A percentile compares a stretch with the other conserved stretches of the same genome.
phyloP scores from a whole-genome alignment of 75 land plant species.

The Pinus tabuliformis region DNA sequence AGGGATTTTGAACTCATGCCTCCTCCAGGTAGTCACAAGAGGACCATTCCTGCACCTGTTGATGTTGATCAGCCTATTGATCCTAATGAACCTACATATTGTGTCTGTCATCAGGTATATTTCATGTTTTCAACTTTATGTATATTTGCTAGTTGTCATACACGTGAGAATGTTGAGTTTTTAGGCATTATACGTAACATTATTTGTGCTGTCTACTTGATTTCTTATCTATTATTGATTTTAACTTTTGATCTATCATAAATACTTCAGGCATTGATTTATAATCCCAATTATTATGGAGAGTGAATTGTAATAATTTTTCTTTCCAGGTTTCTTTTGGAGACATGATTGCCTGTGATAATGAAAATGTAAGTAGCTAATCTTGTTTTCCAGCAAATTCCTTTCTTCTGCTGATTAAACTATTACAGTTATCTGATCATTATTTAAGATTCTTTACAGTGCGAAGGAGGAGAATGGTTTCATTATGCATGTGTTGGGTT shows the following conservation, averaged over 20 bases:
- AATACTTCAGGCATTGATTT: not conserved
- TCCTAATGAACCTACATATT: slow-evolving; percentile 98
- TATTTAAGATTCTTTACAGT: slow-evolving; percentile 41
- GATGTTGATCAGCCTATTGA: slow-evolving; percentile 96
- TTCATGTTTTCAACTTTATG: not conserved
- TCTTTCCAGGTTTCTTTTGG: slow-evolving; percentile 90
- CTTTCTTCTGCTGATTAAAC: not conserved
- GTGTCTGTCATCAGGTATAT: slow-evolving; percentile 90
- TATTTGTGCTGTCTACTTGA: not conserved
- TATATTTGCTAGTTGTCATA: not conserved
- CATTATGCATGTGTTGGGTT: slow-evolving; percentile 97
- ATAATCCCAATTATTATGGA: not conserved
- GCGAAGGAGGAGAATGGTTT: slow-evolving; percentile 99
- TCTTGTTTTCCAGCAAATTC: not conserved
- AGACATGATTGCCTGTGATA: slow-evolving; percentile 99
- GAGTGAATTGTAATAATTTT: slow-evolving; percentile 7
- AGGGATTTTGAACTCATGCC: slow-evolving; percentile 98
- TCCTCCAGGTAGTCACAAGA: slow-evolving; percentile 93
- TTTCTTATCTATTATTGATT: not conserved
- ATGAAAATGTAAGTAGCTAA: slow-evolving; percentile 70
- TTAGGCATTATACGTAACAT: not conserved
- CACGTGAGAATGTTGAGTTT: not conserved
- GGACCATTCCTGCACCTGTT: slow-evolving; percentile 55
- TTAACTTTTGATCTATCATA: not conserved
- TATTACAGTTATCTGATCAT: slow-evolving; percentile 1